Evolutionary conservation across 2,329 filamentous ascomycete genomes (phyloP).

Genomic region (Beauveria pseudobassiana): DNA sequence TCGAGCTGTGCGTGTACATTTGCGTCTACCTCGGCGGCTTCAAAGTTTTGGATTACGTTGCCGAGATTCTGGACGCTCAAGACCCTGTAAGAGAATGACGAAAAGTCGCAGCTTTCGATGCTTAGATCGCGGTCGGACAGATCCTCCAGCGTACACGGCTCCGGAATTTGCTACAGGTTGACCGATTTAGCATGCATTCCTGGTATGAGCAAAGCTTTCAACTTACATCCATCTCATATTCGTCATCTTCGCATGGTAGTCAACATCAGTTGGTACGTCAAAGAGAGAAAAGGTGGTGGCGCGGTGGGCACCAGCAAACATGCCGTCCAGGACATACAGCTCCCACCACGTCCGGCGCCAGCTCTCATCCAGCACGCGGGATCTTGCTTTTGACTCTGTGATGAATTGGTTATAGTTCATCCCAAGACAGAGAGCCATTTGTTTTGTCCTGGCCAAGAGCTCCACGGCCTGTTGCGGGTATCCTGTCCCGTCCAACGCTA

Average conservation of each 20-base stretch:
- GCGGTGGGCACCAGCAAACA: slow-evolving; percentile 52
- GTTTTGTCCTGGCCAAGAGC: background rate
- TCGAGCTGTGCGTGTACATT: background rate
- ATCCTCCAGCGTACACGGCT: background rate
- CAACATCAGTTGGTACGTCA: background rate
- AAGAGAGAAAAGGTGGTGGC: background rate
- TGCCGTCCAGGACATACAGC: slow-evolving; percentile 61
- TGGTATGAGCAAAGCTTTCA: too few relatives aligned
- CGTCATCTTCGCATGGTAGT: slow-evolving; percentile 6
- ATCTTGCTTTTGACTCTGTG: background rate
- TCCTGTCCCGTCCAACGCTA: slow-evolving; percentile 1
- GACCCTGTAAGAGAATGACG: slow-evolving; percentile 1
- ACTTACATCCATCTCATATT: background rate
- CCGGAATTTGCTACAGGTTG: background rate
- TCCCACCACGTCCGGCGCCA: slow-evolving; percentile 80
- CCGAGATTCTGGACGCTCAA: slow-evolving; percentile 5
- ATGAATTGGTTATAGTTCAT: slow-evolving; percentile 24
- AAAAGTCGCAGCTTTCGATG: background rate
- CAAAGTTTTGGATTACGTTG: background rate
- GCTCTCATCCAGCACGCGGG: slow-evolving; percentile 57
- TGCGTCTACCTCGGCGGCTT: background rate
- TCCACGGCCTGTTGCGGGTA: background rate
- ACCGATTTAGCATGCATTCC: background rate
- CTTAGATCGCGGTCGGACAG: background rate
- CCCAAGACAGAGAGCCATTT: slow-evolving; percentile 21